These are phyloP conservation scores for Monilinia fructigena DNA, from an alignment of 2,329 filamentous ascomycete species.

Conservation along the genomic window DNA sequence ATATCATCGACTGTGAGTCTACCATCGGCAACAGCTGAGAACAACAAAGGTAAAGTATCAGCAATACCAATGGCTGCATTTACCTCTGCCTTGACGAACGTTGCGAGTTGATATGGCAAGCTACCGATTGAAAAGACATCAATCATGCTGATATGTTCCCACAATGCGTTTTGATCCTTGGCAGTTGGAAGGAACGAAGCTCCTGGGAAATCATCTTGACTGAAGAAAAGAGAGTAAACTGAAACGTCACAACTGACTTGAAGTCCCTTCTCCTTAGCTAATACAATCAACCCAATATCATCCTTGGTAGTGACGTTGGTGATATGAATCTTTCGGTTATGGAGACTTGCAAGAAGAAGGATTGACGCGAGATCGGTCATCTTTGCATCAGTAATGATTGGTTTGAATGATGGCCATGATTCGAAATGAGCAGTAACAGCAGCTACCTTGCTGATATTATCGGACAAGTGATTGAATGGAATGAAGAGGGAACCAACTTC, in stretches of 20 bases:
- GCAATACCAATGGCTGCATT: slow-evolving; percentile 66
- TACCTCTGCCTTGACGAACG: slow-evolving; percentile 51
- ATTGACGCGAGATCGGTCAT: slow-evolving; percentile 79
- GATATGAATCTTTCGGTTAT: slow-evolving; percentile 75
- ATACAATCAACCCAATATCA: slow-evolving; percentile 72
- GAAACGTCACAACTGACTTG: slow-evolving; percentile 80
- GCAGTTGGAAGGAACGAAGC: slow-evolving; percentile 64
- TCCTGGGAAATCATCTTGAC: slow-evolving; percentile 66
- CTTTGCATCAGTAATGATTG: slow-evolving; percentile 79
- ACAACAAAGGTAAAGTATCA: slow-evolving; percentile 70
- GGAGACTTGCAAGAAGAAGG: slow-evolving; percentile 72
- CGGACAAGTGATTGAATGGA: slow-evolving; percentile 74
- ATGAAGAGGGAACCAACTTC: slow-evolving; percentile 81
- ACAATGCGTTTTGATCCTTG: slow-evolving; percentile 69
- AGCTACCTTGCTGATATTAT: slow-evolving; percentile 81
- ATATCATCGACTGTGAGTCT: slow-evolving; percentile 73
- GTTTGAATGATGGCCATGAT: slow-evolving; percentile 74
- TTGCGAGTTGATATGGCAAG: slow-evolving; percentile 72
- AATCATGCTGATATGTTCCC: slow-evolving; percentile 70
- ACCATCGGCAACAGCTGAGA: slow-evolving; percentile 74
- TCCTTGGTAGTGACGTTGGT: slow-evolving; percentile 79
- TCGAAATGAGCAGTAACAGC: slow-evolving; percentile 77
- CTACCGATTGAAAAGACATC: slow-evolving; percentile 79
- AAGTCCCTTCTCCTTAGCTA: slow-evolving; percentile 78
- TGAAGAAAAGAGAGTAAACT: slow-evolving; percentile 76